Evolutionary conservation across 208 protist species (phyloP).

Genomic region (Leishmania arabica): DNA sequence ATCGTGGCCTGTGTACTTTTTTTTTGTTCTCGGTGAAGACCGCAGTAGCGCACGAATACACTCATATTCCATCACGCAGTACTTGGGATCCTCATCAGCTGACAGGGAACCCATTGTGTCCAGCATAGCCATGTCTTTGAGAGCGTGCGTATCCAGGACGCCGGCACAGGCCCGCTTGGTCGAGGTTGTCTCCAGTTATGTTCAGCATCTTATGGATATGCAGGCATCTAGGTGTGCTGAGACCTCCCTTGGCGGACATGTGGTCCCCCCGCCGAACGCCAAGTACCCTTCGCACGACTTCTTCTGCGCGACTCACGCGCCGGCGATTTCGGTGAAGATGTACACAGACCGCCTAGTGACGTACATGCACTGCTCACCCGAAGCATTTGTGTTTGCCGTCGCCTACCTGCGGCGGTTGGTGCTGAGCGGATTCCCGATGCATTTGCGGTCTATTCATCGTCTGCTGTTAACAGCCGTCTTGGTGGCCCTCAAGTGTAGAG

Average conservation of each 20-base stretch:
- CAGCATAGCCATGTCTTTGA: slow-evolving; percentile 11
- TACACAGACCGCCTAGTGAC: slow-evolving; percentile 52
- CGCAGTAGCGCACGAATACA: no score
- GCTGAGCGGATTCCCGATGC: slow-evolving; percentile 41
- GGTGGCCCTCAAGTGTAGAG: slow-evolving; percentile 78
- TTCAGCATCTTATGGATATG: slow-evolving; percentile 41
- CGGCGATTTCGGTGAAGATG: slow-evolving; percentile 43
- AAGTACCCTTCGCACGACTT: slow-evolving; percentile 48
- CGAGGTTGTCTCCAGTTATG: slow-evolving; percentile 37
- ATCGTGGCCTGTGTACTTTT: background rate
- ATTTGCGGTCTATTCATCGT: slow-evolving; percentile 68
- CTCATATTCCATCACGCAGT: background rate
- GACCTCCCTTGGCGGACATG: background rate
- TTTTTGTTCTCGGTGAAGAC: background rate
- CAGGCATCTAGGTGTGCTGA: slow-evolving; percentile 18
- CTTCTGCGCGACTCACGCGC: slow-evolving; percentile 48
- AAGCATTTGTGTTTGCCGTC: slow-evolving; percentile 54
- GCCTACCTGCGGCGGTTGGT: slow-evolving; percentile 49
- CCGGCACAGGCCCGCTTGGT: slow-evolving; percentile 39
- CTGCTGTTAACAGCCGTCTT: slow-evolving; percentile 73
- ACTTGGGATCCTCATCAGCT: background rate
- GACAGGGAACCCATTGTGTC: background rate
- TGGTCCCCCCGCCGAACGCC: slow-evolving; percentile 17
- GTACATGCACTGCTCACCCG: slow-evolving; percentile 52
- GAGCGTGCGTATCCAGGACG: slow-evolving; percentile 25